A percentile compares a stretch with the other conserved stretches of the same genome.
phyloP scores from a whole-genome alignment of 1,284 basidiomycete species.

The Mycosarcoma mackinlayi region DNA sequence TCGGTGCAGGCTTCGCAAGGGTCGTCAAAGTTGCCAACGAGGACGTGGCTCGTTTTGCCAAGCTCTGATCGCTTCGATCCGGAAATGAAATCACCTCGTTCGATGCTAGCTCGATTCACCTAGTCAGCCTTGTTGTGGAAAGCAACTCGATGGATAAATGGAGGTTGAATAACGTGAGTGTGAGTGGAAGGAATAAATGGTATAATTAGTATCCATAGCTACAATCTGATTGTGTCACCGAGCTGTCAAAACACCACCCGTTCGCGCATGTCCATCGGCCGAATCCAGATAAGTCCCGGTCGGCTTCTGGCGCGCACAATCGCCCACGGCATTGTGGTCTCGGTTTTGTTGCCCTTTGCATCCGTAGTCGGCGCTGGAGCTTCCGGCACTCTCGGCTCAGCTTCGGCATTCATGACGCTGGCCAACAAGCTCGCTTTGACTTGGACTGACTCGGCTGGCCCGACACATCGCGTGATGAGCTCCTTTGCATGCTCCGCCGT shows the following conservation, averaged over 20 bases:
- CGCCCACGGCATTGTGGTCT: constrained; percentile 53
- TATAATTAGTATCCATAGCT: no score
- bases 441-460: constrained; percentile 47
- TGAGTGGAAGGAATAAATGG: not conserved
- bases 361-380: constrained; percentile 29
- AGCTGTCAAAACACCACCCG: constrained; percentile 33
- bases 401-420: constrained; percentile 50
- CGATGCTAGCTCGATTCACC: not conserved
- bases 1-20: constrained; percentile 54
- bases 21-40: constrained; percentile 38
- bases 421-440: constrained; percentile 52
- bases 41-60: constrained; percentile 26
- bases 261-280: constrained; percentile 51
- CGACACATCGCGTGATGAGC: constrained; percentile 55
- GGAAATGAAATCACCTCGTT: no score
- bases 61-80: constrained; percentile 9
- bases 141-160: not conserved
- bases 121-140: not conserved
- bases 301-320: constrained; percentile 56
- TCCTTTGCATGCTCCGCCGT: constrained; percentile 64
- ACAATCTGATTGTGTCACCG: not conserved
- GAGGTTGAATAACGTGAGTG: not conserved
- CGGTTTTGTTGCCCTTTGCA: constrained; percentile 31
- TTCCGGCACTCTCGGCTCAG: constrained; percentile 14
- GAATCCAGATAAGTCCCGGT: constrained; percentile 61